These are phyloP conservation scores for Mycena maculata DNA, from an alignment of 768 basidiomycete genomes.

Conservation along the genomic window DNA sequence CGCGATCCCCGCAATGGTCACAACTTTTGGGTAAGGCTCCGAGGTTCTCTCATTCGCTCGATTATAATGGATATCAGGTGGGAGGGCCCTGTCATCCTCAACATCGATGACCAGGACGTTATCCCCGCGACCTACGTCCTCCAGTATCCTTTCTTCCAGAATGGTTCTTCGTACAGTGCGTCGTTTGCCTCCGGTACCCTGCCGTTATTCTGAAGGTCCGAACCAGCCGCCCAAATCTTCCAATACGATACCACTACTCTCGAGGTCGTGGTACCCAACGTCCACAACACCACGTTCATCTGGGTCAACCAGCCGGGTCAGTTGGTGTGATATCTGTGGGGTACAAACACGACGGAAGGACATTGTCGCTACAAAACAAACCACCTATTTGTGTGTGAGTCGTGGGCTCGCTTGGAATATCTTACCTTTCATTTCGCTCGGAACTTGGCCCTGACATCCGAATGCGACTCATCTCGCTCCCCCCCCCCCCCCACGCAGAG, in stretches of 20 bases:
- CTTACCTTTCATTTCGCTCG: no score
- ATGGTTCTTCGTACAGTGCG: slow-evolving; percentile 27
- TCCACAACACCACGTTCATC: slow-evolving; percentile 22
- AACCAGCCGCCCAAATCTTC: slow-evolving; percentile 26
- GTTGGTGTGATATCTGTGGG: no score
- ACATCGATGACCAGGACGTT: slow-evolving; percentile 21
- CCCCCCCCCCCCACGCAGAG: background rate
- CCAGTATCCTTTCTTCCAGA: slow-evolving; percentile 32
- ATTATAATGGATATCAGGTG: background rate
- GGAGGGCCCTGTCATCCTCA: slow-evolving; percentile 26
- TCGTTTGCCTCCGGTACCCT: background rate
- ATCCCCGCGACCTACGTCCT: slow-evolving; percentile 29
- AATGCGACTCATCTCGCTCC: background rate
- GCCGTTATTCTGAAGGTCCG: background rate
- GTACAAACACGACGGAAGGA: no score
- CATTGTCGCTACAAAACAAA: no score
- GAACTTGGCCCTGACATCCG: no score
- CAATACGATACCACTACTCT: slow-evolving; percentile 26
- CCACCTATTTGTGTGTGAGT: no score
- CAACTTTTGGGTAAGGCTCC: slow-evolving; percentile 10
- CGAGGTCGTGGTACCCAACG: slow-evolving; percentile 19
- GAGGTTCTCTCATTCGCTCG: background rate
- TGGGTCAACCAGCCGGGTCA: no score
- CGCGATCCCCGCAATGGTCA: slow-evolving; percentile 12
- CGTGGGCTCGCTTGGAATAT: no score